Base-by-base conservation (phyloP, 2,329 filamentous ascomycete genomes). In the Leptographium lundbergii region DNA sequence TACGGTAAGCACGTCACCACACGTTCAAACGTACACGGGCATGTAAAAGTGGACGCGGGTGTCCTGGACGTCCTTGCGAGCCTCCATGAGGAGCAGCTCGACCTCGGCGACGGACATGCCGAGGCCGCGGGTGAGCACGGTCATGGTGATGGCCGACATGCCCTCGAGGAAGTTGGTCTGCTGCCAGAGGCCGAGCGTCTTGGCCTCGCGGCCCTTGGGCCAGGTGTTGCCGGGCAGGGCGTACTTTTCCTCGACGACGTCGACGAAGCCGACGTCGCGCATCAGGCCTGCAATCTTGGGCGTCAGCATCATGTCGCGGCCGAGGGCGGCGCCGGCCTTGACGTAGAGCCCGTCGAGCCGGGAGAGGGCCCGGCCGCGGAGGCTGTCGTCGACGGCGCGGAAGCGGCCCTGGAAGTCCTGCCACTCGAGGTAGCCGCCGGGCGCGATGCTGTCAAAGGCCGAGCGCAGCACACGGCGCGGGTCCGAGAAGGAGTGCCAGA, bases 341-440 rank as follows among this genome's bases (percentile, higher is more conserved):
- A 25, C 61, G 61, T 58, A 71, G 4, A 69, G 64, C 2, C 51
- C 47, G 58, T 69, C 69, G 65, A 70, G 70, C 36, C 63, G 66
- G 13, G 67, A 64, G 53, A 71, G 65, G 1, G 67, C 66, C 7
- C 64, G 70, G 60, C 68, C 68, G 6, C 67, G 58, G 13, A 71
- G 63, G 3, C 69, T 69, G 54, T 64, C 65, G 61, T 73, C 66
- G 6, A 70, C 63, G 6, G 69, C 69, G 45, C 68, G 65, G 4
- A 69, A 65, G 19, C 67, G 58, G 53, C 68, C 63, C 32, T 68
- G 63, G 68, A 67, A 72, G 62, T 72, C 70, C 32, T 69, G 70
- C 59, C 71, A 69, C 64, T 72, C 70, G 56, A 69, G 63, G 65
- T 67, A 71, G n/a, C 69, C 69, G 29, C 69, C 69, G 4, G 69